These are phyloP conservation scores for Erodium maritimum DNA, from an alignment of 345 rosid species.

Conservation along the genomic window DNA sequence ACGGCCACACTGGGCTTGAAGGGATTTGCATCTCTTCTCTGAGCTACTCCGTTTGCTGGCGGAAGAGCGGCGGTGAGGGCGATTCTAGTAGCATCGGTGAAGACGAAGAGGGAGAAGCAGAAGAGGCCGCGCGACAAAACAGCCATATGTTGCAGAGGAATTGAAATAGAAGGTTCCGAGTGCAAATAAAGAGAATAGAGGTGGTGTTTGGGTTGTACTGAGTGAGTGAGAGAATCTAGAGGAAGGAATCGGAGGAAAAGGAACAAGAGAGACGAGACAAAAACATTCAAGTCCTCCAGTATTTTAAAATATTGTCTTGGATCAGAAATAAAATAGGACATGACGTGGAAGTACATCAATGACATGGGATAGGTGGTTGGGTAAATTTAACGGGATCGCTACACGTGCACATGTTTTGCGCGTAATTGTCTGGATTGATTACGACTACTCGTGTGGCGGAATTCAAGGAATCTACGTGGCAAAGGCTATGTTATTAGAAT, in stretches of 20 bases:
- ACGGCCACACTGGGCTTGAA: constrained; percentile 59
- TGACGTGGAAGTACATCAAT: background rate
- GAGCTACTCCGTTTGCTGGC: constrained; percentile 9
- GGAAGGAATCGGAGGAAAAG: background rate
- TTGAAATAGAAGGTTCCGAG: background rate
- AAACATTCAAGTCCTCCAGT: background rate
- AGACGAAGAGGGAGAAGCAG: background rate
- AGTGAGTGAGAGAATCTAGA: background rate
- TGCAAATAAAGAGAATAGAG: background rate
- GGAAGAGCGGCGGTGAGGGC: background rate
- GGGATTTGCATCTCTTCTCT: constrained; percentile 17
- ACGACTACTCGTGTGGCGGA: too few relatives aligned
- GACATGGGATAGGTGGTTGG: too few relatives aligned
- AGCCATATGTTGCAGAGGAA: background rate
- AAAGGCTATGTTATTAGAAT: too few relatives aligned
- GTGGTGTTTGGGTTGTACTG: background rate
- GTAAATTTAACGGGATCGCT: too few relatives aligned
- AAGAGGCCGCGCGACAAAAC: background rate
- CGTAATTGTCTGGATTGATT: too few relatives aligned
- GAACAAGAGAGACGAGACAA: background rate
- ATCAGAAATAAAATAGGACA: background rate
- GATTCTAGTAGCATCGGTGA: background rate
- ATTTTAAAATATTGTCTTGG: too few relatives aligned
- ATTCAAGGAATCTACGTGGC: too few relatives aligned
- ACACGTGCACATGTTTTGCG: too few relatives aligned